A percentile compares a stretch with the other conserved stretches of the same genome.
phyloP scores from a whole-genome alignment of 1,284 basidiomycete genomes.

The Ceratorhiza oryzae-sativae region DNA sequence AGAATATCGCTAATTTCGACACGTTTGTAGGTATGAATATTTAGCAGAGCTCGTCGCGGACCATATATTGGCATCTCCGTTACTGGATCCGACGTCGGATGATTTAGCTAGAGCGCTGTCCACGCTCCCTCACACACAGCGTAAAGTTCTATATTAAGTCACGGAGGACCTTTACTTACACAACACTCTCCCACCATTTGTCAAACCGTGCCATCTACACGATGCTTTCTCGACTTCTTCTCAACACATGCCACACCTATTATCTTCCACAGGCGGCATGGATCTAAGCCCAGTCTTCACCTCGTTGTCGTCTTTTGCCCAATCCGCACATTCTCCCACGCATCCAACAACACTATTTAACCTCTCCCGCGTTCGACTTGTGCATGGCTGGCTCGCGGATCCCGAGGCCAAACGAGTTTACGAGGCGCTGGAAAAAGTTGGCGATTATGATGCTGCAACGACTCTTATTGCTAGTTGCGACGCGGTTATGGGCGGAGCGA shows the following conservation, averaged over 20 bases:
- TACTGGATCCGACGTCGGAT: conserved; percentile 56
- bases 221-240: conserved; percentile 24
- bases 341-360: conserved; percentile 85
- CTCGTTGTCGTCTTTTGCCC: conserved; percentile 68
- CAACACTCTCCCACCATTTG: neutral
- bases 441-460: conserved; percentile 51
- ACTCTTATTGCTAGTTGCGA: conserved; percentile 15
- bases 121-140: conserved; percentile 82
- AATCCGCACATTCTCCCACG: conserved; percentile 57
- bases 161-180: neutral
- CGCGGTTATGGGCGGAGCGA: conserved; percentile 21
- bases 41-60: conserved; percentile 83
- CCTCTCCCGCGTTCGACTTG: conserved; percentile 79
- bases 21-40: conserved; percentile 70
- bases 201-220: conserved; percentile 2
- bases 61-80: conserved; percentile 67
- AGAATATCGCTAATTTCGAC: neutral
- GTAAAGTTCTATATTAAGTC: conserved; percentile 54
- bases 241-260: conserved; percentile 39
- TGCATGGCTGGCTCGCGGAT: conserved; percentile 94
- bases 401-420: conserved; percentile 66
- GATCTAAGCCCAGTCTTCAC: conserved; percentile 87
- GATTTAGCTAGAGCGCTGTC: conserved; percentile 81
- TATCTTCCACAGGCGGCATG: conserved; percentile 67
- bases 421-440: conserved; percentile 58